A percentile compares a stretch with the other conserved stretches of the same genome.
Conservation (phyloP, 495 filamentous ascomycete species). For the Pyrenula massariospora region DNA sequence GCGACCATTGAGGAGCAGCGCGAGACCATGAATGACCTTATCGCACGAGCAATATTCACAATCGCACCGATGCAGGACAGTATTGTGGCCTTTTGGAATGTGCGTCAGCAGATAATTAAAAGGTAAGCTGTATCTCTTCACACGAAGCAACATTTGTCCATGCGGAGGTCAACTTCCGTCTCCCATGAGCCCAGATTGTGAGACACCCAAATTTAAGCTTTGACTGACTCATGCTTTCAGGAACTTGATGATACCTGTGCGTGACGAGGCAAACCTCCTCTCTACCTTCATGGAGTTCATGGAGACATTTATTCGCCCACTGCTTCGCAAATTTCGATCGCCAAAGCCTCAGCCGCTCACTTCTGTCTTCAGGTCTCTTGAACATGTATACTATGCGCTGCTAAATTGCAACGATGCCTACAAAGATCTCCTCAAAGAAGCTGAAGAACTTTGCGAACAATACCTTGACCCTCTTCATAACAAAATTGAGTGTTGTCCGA, state of each 20-base stretch:
- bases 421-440: neutral
- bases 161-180: too few relatives aligned
- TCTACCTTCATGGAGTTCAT: neutral
- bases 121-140: too few relatives aligned
- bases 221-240: neutral
- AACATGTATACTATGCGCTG: neutral
- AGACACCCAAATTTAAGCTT: too few relatives aligned
- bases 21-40: neutral
- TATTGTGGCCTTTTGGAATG: neutral
- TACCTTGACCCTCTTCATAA: neutral
- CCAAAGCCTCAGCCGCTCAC: neutral
- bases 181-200: too few relatives aligned
- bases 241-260: neutral
- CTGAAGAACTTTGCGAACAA: neutral
- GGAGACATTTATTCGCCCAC: neutral
- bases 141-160: too few relatives aligned
- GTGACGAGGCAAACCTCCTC: neutral
- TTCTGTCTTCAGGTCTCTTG: neutral
- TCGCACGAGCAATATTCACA: neutral
- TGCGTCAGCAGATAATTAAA: neutral
- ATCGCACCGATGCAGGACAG: neutral
- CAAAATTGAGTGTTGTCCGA: neutral
- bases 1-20: neutral
- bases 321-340: neutral
- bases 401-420: neutral